Conservation (phyloP, 495 filamentous ascomycete species). For the Clohesyomyces aquaticus region DNA sequence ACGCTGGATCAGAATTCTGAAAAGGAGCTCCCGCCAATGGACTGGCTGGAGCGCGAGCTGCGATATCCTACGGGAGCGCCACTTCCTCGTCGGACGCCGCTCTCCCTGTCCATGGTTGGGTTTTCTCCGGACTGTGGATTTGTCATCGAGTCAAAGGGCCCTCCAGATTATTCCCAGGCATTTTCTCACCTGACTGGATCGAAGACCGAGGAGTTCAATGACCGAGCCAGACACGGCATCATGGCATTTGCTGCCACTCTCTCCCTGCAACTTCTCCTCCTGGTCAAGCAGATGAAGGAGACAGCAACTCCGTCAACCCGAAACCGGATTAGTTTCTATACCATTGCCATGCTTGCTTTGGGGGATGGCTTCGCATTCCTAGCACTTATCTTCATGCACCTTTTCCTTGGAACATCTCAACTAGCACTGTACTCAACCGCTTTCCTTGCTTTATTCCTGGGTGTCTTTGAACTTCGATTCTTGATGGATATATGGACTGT, state of each 20-base stretch:
- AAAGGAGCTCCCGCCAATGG: slow-evolving; percentile 52
- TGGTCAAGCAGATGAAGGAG: slow-evolving; percentile 86
- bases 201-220: slow-evolving; percentile 76
- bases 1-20: slow-evolving; percentile 34
- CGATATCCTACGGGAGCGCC: slow-evolving; percentile 83
- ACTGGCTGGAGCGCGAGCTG: slow-evolving; percentile 79
- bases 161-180: slow-evolving; percentile 69
- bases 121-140: slow-evolving; percentile 95
- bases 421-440: slow-evolving; percentile 50
- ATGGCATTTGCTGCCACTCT: slow-evolving; percentile 67
- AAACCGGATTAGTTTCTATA: slow-evolving; percentile 88
- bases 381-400: slow-evolving; percentile 65
- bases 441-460: slow-evolving; percentile 68
- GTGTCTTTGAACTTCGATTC: slow-evolving; percentile 80
- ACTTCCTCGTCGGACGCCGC: slow-evolving; percentile 64
- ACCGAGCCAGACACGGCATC: slow-evolving; percentile 67
- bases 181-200: slow-evolving; percentile 71
- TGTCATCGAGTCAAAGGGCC: slow-evolving; percentile 84
- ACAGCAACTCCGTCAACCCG: slow-evolving; percentile 92
- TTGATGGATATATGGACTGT: slow-evolving; percentile 85
- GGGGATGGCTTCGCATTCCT: slow-evolving; percentile 74
- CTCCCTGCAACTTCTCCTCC: slow-evolving; percentile 70
- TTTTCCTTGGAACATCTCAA: slow-evolving; percentile 55
- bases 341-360: slow-evolving; percentile 80
- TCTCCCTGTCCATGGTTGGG: slow-evolving; percentile 80